phyloP scores from a whole-genome alignment of 495 filamentous ascomycete species.

The Podospora anserina region DNA sequence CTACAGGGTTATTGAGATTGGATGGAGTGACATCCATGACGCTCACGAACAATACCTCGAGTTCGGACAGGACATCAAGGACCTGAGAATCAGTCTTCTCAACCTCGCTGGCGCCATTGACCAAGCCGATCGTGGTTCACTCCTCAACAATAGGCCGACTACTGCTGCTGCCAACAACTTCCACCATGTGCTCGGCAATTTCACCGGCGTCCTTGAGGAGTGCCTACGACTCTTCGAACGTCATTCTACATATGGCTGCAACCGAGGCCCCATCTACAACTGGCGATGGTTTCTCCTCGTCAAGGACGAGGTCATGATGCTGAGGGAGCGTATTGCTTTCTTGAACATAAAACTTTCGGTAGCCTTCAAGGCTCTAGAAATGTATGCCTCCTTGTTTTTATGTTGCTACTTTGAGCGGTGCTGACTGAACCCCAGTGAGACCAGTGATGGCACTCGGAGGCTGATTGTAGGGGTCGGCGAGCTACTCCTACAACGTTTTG shows the following conservation, averaged over 20 bases:
- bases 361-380: conserved; percentile 10
- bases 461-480: conserved; percentile 4
- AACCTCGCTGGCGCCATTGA: not conserved
- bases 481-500: not conserved
- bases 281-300: conserved; percentile 19
- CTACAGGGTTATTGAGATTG: conserved; percentile 12
- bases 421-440: not conserved
- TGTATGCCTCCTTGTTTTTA: conserved; percentile 5
- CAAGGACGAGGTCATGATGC: conserved; percentile 19
- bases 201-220: conserved; percentile 13
- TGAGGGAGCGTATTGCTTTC: conserved; percentile 22
- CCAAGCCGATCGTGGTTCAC: not conserved
- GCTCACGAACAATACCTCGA: conserved; percentile 14
- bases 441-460: conserved; percentile 6
- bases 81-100: conserved; percentile 1
- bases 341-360: conserved; percentile 18
- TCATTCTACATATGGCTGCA: not conserved
- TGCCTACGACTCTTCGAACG: conserved; percentile 15
- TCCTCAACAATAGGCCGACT: not conserved
- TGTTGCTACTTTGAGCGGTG: not conserved
- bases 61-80: conserved; percentile 12
- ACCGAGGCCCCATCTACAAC: conserved; percentile 13
- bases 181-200: conserved; percentile 7
- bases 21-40: conserved; percentile 9
- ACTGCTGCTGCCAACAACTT: not conserved